Evolutionary conservation across 2,329 filamentous ascomycete genomes (phyloP).

Genomic region (Aspergillus niger): DNA sequence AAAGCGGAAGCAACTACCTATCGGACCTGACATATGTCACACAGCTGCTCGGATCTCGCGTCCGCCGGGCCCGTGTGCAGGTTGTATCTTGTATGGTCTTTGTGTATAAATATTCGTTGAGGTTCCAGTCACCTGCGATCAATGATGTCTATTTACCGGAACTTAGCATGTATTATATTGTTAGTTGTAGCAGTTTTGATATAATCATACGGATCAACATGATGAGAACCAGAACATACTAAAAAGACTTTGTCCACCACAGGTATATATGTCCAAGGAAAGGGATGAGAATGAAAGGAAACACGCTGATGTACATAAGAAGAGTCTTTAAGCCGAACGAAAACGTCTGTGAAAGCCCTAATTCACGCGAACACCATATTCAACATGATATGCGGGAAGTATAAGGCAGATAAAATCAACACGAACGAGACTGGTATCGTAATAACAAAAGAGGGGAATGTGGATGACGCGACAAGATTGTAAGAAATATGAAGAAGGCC

Average conservation of each 20-base stretch:
- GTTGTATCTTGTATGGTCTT: too few relatives aligned
- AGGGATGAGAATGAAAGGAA: too few relatives aligned
- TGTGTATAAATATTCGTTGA: background rate
- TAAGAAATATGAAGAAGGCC: background rate
- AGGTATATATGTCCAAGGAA: background rate
- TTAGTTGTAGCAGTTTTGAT: background rate
- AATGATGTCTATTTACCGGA: background rate
- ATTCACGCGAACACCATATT: background rate
- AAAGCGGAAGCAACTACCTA: constrained; percentile 1
- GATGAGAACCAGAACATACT: background rate
- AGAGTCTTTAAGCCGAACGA: background rate
- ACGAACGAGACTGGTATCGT: constrained; percentile 23
- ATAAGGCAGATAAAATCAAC: background rate
- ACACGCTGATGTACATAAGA: background rate
- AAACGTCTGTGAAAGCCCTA: background rate
- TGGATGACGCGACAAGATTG: background rate
- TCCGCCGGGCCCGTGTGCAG: too few relatives aligned
- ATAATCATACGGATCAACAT: background rate
- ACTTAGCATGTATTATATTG: background rate
- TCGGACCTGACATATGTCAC: background rate
- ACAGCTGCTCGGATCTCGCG: too few relatives aligned
- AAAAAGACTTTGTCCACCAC: background rate
- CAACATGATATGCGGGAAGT: background rate
- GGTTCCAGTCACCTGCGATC: background rate
- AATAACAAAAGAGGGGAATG: constrained; percentile 10